Conservation (phyloP, 176 grass and related monocot genomes). For the Cenchrus purpureus region DNA sequence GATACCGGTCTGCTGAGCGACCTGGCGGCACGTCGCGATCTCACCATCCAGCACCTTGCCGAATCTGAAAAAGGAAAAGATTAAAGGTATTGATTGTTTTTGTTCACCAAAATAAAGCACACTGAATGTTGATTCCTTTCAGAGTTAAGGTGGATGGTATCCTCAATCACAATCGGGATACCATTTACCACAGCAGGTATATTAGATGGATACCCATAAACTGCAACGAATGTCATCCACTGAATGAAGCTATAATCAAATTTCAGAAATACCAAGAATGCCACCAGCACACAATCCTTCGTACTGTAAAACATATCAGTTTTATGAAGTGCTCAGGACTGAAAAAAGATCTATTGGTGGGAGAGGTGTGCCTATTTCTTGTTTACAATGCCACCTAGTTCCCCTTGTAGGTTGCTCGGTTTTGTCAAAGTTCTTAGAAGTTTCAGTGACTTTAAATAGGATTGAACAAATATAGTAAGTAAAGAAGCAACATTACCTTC, state of each 20-base stretch:
- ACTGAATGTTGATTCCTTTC: constrained; percentile 8
- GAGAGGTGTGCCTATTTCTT: neutral
- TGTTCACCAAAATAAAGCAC: neutral
- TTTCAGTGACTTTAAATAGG: neutral
- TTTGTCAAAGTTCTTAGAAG: neutral
- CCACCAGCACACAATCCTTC: neutral
- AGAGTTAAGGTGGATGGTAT: neutral
- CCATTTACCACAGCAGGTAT: neutral
- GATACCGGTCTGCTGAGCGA: constrained; percentile 77
- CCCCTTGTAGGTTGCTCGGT: neutral
- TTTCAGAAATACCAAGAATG: constrained; percentile 3
- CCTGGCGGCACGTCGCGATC: constrained; percentile 60
- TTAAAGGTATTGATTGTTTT: constrained; percentile 10
- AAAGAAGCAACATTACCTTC: constrained; percentile 54
- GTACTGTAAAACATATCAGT: neutral
- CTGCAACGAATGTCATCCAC: neutral
- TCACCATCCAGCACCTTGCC: constrained; percentile 82
- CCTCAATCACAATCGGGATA: constrained; percentile 4
- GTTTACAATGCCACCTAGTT: neutral
- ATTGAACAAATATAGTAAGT: constrained; percentile 1
- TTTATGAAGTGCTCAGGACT: neutral
- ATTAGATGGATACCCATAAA: constrained; percentile 23
- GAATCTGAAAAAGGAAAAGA: constrained; percentile 58
- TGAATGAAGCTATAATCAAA: neutral
- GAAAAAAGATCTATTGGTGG: neutral